Conservation (phyloP, 257 asterid genomes). For the Lithospermum erythrorhizon region DNA sequence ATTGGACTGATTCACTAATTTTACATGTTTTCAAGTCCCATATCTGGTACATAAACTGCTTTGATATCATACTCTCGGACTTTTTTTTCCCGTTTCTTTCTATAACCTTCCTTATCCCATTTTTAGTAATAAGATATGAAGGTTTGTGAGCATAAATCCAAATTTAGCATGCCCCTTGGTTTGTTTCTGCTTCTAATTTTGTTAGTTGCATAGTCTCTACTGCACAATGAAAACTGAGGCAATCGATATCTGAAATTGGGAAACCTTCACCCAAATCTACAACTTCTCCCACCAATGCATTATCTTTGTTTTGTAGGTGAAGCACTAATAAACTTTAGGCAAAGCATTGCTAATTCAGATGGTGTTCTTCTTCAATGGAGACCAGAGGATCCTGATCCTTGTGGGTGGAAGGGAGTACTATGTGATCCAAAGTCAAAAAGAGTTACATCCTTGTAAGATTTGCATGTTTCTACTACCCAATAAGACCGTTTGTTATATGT, state of each 20-base stretch:
- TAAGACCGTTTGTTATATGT: not conserved
- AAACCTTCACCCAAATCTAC: not conserved
- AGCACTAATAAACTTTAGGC: conserved; percentile 79
- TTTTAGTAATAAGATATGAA: not conserved
- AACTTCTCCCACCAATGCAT: not conserved
- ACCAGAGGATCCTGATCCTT: conserved; percentile 85
- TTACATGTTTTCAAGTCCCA: not conserved
- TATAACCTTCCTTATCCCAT: not conserved
- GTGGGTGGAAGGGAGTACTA: conserved; percentile 78
- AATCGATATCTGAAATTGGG: not conserved
- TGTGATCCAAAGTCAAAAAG: conserved; percentile 64
- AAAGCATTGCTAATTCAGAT: conserved; percentile 58
- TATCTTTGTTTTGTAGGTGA: conserved; percentile 44
- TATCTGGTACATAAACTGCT: not conserved
- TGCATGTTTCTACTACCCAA: not conserved
- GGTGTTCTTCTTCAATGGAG: conserved; percentile 74
- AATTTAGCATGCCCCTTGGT: not conserved
- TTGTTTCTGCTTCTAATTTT: not conserved
- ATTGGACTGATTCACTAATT: not conserved
- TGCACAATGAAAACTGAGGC: not conserved
- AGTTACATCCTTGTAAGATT: conserved; percentile 80
- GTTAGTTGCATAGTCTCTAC: not conserved
- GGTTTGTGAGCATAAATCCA: not conserved
- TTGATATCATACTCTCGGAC: not conserved
- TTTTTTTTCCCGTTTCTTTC: not conserved